Conservation (phyloP, 2,329 filamentous ascomycete species). For the Aureobasidium sp. region DNA sequence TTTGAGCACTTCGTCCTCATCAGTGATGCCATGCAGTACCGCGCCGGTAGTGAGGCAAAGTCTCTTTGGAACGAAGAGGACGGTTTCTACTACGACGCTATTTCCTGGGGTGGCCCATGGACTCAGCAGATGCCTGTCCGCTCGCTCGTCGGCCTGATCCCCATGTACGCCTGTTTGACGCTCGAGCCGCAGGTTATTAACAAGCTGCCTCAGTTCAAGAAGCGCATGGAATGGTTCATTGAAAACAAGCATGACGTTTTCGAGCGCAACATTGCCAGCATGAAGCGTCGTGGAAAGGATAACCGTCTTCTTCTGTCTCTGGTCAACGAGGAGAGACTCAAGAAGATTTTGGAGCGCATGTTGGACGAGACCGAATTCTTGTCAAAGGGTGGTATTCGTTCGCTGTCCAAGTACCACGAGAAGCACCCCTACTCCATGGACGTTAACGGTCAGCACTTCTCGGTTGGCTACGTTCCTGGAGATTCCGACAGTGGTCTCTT, state of each 20-base stretch:
- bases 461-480: slow-evolving; percentile 84
- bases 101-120: slow-evolving; percentile 91
- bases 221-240: slow-evolving; percentile 88
- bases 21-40: slow-evolving; percentile 84
- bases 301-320: slow-evolving; percentile 81
- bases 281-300: slow-evolving; percentile 82
- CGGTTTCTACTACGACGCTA: slow-evolving; percentile 97
- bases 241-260: slow-evolving; percentile 79
- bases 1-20: slow-evolving; percentile 99
- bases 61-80: slow-evolving; percentile 96
- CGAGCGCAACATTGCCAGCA: slow-evolving; percentile 90
- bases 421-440: slow-evolving; percentile 91
- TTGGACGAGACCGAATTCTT: slow-evolving; percentile 91
- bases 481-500: slow-evolving; percentile 94
- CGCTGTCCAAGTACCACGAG: slow-evolving; percentile 85
- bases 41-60: slow-evolving; percentile 62
- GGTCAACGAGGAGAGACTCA: slow-evolving; percentile 86
- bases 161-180: slow-evolving; percentile 84
- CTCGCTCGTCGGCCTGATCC: slow-evolving; percentile 88
- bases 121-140: slow-evolving; percentile 86
- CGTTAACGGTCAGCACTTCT: slow-evolving; percentile 84
- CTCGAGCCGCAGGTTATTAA: slow-evolving; percentile 91
- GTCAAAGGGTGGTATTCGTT: slow-evolving; percentile 82
- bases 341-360: slow-evolving; percentile 85
- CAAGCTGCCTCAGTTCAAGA: slow-evolving; percentile 86